Evolutionary conservation across 352 stramenopile species (phyloP), one percentile per base, ranked within the genome.

Genomic region (Phytophthora cryptogea): DNA sequence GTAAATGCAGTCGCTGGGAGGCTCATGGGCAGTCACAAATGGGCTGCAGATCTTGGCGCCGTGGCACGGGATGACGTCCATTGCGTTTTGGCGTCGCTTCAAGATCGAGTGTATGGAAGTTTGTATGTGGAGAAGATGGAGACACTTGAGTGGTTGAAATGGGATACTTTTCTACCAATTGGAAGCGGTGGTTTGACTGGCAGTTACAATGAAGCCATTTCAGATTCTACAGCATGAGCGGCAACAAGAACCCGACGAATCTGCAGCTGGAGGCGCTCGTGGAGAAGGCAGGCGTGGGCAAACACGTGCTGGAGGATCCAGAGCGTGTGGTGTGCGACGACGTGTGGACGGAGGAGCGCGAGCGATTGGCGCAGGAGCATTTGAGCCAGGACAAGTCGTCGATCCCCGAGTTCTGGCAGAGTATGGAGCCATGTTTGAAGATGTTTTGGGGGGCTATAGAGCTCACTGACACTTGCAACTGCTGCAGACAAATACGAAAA

Each of bases 321-420:
- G 59, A 87, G 27, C 58, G 64, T 39, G 60, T 95, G 33, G 80
- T 93, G 30, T 89, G 78, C 46, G 84, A 94, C 37, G 86, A 95
- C 43, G 80, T 84, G 70, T 95, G 86, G 86, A 94, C 83, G 6
- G 67, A 84, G 44, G 82, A 95, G 66, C 86, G 86, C 37, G 80
- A 91, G 70, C 68, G 58, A 20, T 72, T 94, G 41, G 86, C 86
- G 27, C 67, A 73, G 35, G 77, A 88, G 63, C 81, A 83, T 31
- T 53, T 95, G 50, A 68, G 46, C 35, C 78, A 87, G 68, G 86
- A 95, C 78, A 83, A 72, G 63, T 91, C 83, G n/a, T 72, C 66
- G 31, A 92, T 95, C 54, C 74, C 84, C 17, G 58, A 72, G 37
- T 95, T 89, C 70, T 95, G 86, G 86, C 80, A 94, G 66, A 73